Percentiles rank a stretch among this genome's conserved stretches.
phyloP scores from a whole-genome alignment of 2,329 filamentous ascomycete species.

The Cordyceps javanica region DNA sequence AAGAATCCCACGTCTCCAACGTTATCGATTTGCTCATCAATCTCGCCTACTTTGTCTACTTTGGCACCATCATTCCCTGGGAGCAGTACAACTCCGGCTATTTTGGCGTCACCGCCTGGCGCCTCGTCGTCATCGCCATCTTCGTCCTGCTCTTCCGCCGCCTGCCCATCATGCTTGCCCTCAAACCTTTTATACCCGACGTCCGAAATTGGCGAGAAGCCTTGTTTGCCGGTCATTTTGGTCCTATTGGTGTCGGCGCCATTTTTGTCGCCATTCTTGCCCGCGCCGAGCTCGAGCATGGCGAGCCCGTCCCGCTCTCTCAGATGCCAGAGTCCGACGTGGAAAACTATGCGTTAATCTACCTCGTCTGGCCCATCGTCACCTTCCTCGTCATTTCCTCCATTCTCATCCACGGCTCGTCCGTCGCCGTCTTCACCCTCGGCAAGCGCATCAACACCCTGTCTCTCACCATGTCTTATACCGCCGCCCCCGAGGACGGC shows the following conservation, averaged over 20 bases:
- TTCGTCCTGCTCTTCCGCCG: conserved; percentile 93
- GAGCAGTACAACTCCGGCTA: conserved; percentile 72
- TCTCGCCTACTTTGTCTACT: conserved; percentile 95
- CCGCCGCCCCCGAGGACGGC: conserved; percentile 78
- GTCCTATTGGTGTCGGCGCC: conserved; percentile 92
- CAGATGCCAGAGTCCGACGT: conserved; percentile 49
- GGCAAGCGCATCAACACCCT: conserved; percentile 98
- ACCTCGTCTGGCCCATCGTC: conserved; percentile 91
- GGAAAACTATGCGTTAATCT: conserved; percentile 63
- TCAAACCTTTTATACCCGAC: conserved; percentile 92
- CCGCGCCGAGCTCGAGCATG: conserved; percentile 80
- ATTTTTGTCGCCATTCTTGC: conserved; percentile 94
- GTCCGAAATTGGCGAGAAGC: conserved; percentile 98
- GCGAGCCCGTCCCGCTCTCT: conserved; percentile 66
- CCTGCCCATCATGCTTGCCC: conserved; percentile 84
- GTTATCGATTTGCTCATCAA: conserved; percentile 97
- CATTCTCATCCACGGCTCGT: conserved; percentile 95
- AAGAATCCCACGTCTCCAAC: conserved; percentile 98
- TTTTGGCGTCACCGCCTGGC: conserved; percentile 78
- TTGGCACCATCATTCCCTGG: conserved; percentile 97
- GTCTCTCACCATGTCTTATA: conserved; percentile 94
- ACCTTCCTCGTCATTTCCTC: conserved; percentile 92
- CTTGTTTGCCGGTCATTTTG: conserved; percentile 93
- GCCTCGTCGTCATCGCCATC: conserved; percentile 86
- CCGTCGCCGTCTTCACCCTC: conserved; percentile 92